Evolutionary conservation across 2,329 filamentous ascomycete species (phyloP), one percentile per base, ranked within the genome.

Genomic region (Stemphylium beticola): DNA sequence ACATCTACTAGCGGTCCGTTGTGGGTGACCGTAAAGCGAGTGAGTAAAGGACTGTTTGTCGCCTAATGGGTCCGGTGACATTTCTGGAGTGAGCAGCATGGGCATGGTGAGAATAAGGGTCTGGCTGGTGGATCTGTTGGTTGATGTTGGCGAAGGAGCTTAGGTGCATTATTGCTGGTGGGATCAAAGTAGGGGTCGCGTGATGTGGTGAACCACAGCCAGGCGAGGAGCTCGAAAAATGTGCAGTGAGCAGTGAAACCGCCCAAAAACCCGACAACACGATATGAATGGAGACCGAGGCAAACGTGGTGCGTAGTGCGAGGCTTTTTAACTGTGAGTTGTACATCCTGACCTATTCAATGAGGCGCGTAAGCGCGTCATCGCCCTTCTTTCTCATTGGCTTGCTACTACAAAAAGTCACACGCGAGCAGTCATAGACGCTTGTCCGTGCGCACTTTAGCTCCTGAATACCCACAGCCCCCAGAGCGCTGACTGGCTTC

Each of bases 1-100:
- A 47, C 68, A 72, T 31, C 44, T 58, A 20, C 54, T 66, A 18
- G 67, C 66, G 20, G 53, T 45, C 12, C 44, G 41, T 17, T 50
- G 40, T 22, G 34, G 39, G 55, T 67, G 66, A 34, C 60, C 34
- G 39, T 31, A 45, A 15, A 40, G 39, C 38, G 45, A 49, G 47
- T 24, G 42, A 17, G 34, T 31, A 32, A 50, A 36, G 11, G 47
- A 31, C 15, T 12, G 41, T 36, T 49, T 48, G 40, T 53, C 29
- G 52, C 24, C 17, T 17, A 26, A 39, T 31, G 38, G 22, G 10
- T 33, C 53, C 5, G 49, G 34, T 32, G 33, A 36, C 18, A 37
- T 22, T n/a, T 52, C 38, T 18, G 43, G 49, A n/a, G 44, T 37
- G 31, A 54, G 32, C 49, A 57, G 49, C 24, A 55, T 54, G n/a